A percentile compares a stretch with the other conserved stretches of the same genome.
Conservation (phyloP, 2,329 filamentous ascomycete species). For the Colletotrichum sp. region DNA sequence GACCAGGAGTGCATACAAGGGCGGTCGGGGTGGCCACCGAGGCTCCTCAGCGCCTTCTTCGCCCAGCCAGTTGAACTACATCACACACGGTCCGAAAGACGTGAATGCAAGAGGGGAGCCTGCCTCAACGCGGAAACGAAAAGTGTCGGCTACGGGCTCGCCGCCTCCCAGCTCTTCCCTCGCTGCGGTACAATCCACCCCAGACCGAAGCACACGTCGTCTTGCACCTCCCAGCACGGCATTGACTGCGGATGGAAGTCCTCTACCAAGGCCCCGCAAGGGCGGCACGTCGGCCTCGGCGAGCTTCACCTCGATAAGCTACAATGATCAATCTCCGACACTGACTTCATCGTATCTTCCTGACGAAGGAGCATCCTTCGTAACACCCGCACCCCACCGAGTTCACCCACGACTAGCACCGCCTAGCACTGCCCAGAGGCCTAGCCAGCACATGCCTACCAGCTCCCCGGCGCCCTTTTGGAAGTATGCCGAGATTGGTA, state of each 20-base stretch:
- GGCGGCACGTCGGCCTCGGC: slow-evolving; percentile 48
- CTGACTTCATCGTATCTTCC: slow-evolving; percentile 67
- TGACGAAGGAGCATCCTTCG: slow-evolving; percentile 65
- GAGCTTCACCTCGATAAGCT: slow-evolving; percentile 52
- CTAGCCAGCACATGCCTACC: slow-evolving; percentile 85
- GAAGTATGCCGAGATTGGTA: slow-evolving; percentile 81
- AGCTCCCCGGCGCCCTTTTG: slow-evolving; percentile 87
- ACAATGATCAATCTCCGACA: slow-evolving; percentile 63
- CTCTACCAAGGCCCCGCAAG: slow-evolving; percentile 63
- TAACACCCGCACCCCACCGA: slow-evolving; percentile 75
- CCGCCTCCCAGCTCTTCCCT: slow-evolving; percentile 57
- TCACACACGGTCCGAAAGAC: slow-evolving; percentile 63
- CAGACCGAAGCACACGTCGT: slow-evolving; percentile 52
- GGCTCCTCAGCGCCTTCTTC: slow-evolving; percentile 77
- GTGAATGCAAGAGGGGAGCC: slow-evolving; percentile 54
- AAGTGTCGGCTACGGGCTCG: slow-evolving; percentile 59
- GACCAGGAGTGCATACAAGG: slow-evolving; percentile 71
- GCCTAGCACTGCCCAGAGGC: slow-evolving; percentile 80
- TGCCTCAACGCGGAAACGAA: slow-evolving; percentile 60
- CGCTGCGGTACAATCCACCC: slow-evolving; percentile 60
- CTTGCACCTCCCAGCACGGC: slow-evolving; percentile 32
- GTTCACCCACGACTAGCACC: slow-evolving; percentile 78
- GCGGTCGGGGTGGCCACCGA: slow-evolving; percentile 67
- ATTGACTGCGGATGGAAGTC: slow-evolving; percentile 63
- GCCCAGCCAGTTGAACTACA: slow-evolving; percentile 64